A percentile compares a stretch with the other conserved stretches of the same genome.
These are phyloP conservation scores for Hygrocybe coccinea DNA, from an alignment of 768 basidiomycete species.

Conservation along the genomic window DNA sequence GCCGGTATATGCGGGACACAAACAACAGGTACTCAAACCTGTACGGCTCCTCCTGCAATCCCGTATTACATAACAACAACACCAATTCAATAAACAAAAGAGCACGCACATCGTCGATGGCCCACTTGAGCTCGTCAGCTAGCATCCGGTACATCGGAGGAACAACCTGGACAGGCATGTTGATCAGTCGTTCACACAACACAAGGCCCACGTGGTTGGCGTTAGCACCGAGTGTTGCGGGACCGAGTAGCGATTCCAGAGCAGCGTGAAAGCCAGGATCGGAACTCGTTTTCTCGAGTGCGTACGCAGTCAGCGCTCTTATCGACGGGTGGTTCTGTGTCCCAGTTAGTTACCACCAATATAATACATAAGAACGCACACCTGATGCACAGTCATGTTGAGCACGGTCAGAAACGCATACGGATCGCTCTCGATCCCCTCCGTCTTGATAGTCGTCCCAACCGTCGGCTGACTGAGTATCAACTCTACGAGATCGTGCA, in stretches of 20 bases:
- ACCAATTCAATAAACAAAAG: not conserved
- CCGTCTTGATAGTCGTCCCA: conserved; percentile 90
- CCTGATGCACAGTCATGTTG: conserved; percentile 67
- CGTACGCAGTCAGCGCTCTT: conserved; percentile 64
- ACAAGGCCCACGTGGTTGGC: conserved; percentile 70
- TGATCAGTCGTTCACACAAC: conserved; percentile 83
- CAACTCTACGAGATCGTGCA: conserved; percentile 74
- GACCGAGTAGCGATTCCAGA: conserved; percentile 47
- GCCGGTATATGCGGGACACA: conserved; percentile 73
- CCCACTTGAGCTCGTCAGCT: conserved; percentile 72
- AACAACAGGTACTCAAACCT: conserved; percentile 70
- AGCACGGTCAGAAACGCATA: conserved; percentile 83
- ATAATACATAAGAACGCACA: conserved; percentile 25
- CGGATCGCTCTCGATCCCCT: conserved; percentile 85
- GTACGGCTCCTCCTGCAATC: conserved; percentile 52
- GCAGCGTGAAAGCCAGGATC: conserved; percentile 48
- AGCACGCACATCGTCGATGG: conserved; percentile 56
- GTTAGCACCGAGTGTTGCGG: conserved; percentile 30
- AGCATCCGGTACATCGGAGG: conserved; percentile 93
- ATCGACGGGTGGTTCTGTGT: conserved; percentile 67
- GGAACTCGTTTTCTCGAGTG: conserved; percentile 53
- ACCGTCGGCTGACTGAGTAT: conserved; percentile 68
- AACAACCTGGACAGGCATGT: conserved; percentile 92
- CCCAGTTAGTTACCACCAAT: not conserved
- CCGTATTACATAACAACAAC: too few relatives aligned